These are phyloP conservation scores for Gamsiella multidivaricata DNA, from an alignment of 192 early-diverging fungal species.

Conservation along the genomic window DNA sequence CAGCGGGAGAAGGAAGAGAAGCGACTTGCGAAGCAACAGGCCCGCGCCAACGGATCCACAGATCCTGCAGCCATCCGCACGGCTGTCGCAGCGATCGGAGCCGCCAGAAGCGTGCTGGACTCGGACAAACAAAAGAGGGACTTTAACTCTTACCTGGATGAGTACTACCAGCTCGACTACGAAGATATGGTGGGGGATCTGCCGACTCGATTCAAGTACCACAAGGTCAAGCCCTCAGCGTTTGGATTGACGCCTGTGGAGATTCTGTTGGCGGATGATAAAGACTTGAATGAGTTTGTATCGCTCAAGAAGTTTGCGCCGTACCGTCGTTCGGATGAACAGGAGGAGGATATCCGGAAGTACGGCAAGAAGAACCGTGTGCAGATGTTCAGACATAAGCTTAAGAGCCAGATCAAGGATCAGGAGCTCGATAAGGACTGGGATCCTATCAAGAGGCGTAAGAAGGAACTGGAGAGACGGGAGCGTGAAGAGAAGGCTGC, in stretches of 20 bases:
- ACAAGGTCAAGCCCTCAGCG: constrained; percentile 78
- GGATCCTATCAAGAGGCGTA: constrained; percentile 55
- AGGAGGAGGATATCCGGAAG: constrained; percentile 54
- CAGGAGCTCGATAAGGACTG: constrained; percentile 50
- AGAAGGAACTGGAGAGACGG: constrained; percentile 34
- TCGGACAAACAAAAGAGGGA: constrained; percentile 57
- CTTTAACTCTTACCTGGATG: constrained; percentile 82
- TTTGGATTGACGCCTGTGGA: constrained; percentile 88
- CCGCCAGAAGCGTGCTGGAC: constrained; percentile 35
- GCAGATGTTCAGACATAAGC: constrained; percentile 54
- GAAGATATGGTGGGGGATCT: constrained; percentile 92
- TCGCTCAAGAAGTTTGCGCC: constrained; percentile 90
- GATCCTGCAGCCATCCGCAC: constrained; percentile 1
- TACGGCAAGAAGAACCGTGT: constrained; percentile 69
- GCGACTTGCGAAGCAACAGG: constrained; percentile 37
- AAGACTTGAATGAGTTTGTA: constrained; percentile 86
- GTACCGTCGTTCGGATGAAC: constrained; percentile 61
- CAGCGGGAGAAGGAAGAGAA: constrained; percentile 55
- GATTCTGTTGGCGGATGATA: constrained; percentile 90
- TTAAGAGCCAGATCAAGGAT: constrained; percentile 35
- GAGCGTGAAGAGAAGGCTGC: constrained; percentile 48
- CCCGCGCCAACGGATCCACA: constrained; percentile 33
- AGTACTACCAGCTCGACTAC: constrained; percentile 92
- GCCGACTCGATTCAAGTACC: constrained; percentile 93
- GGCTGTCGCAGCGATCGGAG: constrained; percentile 26